phyloP scores from a whole-genome alignment of 495 filamentous ascomycete genomes.

The Pyrenula massariospora region DNA sequence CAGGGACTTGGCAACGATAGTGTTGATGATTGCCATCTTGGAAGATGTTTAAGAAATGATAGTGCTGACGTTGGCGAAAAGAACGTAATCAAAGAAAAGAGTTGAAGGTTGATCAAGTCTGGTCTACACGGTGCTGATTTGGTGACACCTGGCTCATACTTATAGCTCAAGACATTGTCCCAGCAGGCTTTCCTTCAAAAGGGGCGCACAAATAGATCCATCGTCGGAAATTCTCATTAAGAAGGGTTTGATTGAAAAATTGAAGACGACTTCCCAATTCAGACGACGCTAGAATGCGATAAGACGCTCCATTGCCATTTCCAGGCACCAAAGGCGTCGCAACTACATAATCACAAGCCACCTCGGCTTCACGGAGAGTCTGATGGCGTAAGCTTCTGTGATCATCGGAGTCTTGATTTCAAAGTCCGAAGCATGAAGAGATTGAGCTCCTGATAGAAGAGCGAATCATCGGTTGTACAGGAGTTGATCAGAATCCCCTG shows the following conservation, averaged over 20 bases:
- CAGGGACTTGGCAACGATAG: conserved; percentile 4
- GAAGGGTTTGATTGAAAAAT: not conserved
- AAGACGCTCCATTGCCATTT: not conserved
- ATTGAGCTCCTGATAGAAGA: not conserved
- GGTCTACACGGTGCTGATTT: not conserved
- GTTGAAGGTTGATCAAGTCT: not conserved
- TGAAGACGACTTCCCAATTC: not conserved
- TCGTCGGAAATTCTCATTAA: not conserved
- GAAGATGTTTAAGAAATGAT: not conserved
- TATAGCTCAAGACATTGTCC: not conserved
- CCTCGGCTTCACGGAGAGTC: not conserved
- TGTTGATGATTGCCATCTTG: not conserved
- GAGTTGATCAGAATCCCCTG: not conserved
- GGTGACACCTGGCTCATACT: not conserved
- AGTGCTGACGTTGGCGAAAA: not conserved
- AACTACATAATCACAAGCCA: not conserved
- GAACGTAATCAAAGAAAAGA: not conserved
- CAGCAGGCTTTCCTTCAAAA: not conserved
- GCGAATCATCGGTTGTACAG: not conserved
- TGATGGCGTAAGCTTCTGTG: not conserved
- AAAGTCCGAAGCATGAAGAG: not conserved
- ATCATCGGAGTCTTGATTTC: not conserved
- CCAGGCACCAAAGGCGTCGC: not conserved
- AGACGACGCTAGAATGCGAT: not conserved
- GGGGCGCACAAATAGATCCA: not conserved